Base-by-base conservation (phyloP, 2,329 filamentous ascomycete species). In the Venturia oleaginea region DNA sequence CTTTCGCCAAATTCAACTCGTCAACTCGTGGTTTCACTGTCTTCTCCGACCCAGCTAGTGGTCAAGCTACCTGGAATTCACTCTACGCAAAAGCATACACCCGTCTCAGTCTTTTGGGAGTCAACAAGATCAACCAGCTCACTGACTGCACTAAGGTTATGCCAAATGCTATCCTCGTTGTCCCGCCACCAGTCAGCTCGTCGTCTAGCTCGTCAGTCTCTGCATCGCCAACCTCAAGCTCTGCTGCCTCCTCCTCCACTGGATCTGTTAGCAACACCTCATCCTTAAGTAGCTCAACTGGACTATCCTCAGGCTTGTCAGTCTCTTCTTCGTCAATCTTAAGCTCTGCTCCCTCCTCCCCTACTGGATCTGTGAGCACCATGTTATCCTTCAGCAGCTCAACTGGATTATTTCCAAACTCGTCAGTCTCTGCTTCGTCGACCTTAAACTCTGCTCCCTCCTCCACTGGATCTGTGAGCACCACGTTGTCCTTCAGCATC, bases 81-180 rank as follows among this genome's bases (percentile, higher is more conserved):
- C 81, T 80, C 55, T 85, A 82, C 64, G 77, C 81, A 1, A 75
- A 76, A 42, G 82, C 80, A 15, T 84, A 84, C 68, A 76, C 83
- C 55, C 80, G 82, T 27, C 74, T 85, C 43, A 81, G 78, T 38
- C 72, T 85, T 2, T 77, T 85, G 13, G 83, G 83, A 3, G 81
- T 84, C 17, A 77, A 81, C 68, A 83, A 84, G 69, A 80, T 85
- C 71, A 84, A 84, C 70, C 71, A 75, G 27, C 72, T 85, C 54
- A 81, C 77, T 19, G 82, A 84, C 67, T 85, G 83, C 76, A 82
- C 80, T 11, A 78, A 79, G 68, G 80, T 80, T 2, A 72, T 84
- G 11, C 82, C 75, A 0, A 69, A 68, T 2, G 68, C 61, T 32
- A 67, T 68, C 6, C 69, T 65, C 7, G 67, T 65, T 0, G 74